Base-by-base conservation (phyloP, 257 asterid genomes). In the Solanum lycopersicoides region DNA sequence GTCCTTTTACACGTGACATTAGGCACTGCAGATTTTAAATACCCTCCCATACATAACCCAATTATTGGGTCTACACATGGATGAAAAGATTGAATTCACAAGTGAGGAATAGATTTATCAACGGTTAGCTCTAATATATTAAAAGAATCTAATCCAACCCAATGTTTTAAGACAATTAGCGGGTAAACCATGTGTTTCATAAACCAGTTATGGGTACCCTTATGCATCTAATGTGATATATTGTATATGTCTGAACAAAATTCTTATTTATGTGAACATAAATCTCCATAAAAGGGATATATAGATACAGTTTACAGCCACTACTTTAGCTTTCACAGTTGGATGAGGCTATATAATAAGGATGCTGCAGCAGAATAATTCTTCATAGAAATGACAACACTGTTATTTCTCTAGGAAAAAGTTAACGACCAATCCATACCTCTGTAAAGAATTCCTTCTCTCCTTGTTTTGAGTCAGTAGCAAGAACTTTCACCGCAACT, bases 401-500 rank as follows among this genome's bases (percentile, higher is more conserved):
- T 85, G 82, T 18, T 6, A 68, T 28, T n/a, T 50, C 34, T n/a
- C 28, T 35, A 6, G 45, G 34, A 35, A 72, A 86, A 34, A 71
- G 59, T 34, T 72, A 16, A 65, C 30, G n/a, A 80, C 44, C 12
- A 30, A 47, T 47, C 25, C 34, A 34, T 88, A 95, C 99, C 99
- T 96, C 99, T 10, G 99, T 96, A 50, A 94, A 95, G 86, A 96
- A 97, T 95, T 97, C 99, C 53, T 88, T 95, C 83, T 97, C 99
- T 88, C 99, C 99, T 95, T 97, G 99, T 92, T 93, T 97, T 18
- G 99, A 97, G 93, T 94, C 83, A 72, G 98, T 93, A 88, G 98
- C 99, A 90, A 97, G 99, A 92, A 93, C 99, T 92, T 97, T 97
- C 73, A 96, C 99, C 76, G 99, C 99, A 90, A 94, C 95, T 89